Evolutionary conservation across 371 early-diverging fungal genomes (phyloP).

Genomic region (Capillidium heterosporum): DNA sequence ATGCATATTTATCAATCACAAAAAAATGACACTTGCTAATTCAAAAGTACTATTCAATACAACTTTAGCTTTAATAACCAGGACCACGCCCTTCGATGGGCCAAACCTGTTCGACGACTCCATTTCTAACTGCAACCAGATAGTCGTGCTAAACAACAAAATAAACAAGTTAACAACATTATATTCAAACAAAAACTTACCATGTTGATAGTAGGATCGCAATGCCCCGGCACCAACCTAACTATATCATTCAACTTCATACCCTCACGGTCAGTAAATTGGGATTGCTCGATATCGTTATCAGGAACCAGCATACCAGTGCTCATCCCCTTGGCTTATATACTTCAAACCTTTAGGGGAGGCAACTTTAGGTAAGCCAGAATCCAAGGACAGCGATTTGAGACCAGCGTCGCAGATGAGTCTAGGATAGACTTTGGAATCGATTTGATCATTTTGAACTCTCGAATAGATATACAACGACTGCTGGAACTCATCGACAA

Average conservation of each 20-base stretch:
- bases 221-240: conserved; percentile 1
- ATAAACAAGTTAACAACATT: background rate
- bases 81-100: background rate
- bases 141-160: background rate
- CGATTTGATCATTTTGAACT: background rate
- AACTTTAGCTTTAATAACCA: background rate
- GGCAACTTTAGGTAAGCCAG: background rate
- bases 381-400: background rate
- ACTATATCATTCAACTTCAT: background rate
- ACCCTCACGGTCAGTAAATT: background rate
- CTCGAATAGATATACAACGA: background rate
- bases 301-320: conserved; percentile 1
- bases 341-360: background rate
- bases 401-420: conserved; percentile 2
- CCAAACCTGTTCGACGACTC: background rate
- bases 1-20: no score
- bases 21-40: no score
- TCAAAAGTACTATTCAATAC: no score
- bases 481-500: background rate
- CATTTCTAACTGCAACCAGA: background rate
- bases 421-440: background rate
- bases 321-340: conserved; percentile 3
- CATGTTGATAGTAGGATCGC: conserved; percentile 6
- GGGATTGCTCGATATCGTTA: background rate
- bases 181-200: background rate